Evolutionary conservation across 1,284 basidiomycete genomes (phyloP).

Genomic region (Cutaneotrichosporon mucoides): DNA sequence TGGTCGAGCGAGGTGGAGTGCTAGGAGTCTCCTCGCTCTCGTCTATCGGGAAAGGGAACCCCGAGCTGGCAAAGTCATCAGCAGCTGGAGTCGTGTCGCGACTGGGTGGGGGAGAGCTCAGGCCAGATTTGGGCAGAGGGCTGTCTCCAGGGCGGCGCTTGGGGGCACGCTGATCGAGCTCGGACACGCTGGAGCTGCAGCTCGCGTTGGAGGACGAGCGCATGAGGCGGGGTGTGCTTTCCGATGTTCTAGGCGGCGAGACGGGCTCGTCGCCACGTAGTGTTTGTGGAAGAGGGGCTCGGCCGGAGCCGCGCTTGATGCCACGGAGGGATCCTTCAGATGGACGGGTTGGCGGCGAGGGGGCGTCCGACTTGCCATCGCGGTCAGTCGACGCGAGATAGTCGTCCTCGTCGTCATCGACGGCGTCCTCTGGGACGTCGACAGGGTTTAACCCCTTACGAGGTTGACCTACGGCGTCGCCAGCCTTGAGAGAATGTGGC

Average conservation of each 20-base stretch:
- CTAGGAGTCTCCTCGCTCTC: constrained; percentile 10
- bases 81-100: constrained; percentile 18
- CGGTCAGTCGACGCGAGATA: not conserved
- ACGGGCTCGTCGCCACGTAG: not conserved
- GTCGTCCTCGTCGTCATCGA: not conserved
- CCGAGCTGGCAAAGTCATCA: not conserved
- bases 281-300: constrained; percentile 9
- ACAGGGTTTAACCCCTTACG: constrained; percentile 26
- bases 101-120: constrained; percentile 25
- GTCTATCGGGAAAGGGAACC: constrained; percentile 7
- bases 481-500: constrained; percentile 17
- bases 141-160: constrained; percentile 17
- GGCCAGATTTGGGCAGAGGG: constrained; percentile 15
- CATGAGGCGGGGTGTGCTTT: not conserved
- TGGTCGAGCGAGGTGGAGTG: not conserved
- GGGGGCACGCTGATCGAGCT: constrained; percentile 19
- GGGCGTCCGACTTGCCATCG: not conserved
- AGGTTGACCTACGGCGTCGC: constrained; percentile 41
- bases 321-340: constrained; percentile 11
- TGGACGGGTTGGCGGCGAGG: not conserved
- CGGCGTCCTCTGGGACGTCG: not conserved
- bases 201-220: constrained; percentile 18
- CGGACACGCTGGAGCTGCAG: constrained; percentile 19
- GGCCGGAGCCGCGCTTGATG: constrained; percentile 23
- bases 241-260: not conserved